Percentiles rank a stretch among this genome's conserved stretches.
Conservation (phyloP, 1,284 basidiomycete species). For the Heterobasidion annosum region DNA sequence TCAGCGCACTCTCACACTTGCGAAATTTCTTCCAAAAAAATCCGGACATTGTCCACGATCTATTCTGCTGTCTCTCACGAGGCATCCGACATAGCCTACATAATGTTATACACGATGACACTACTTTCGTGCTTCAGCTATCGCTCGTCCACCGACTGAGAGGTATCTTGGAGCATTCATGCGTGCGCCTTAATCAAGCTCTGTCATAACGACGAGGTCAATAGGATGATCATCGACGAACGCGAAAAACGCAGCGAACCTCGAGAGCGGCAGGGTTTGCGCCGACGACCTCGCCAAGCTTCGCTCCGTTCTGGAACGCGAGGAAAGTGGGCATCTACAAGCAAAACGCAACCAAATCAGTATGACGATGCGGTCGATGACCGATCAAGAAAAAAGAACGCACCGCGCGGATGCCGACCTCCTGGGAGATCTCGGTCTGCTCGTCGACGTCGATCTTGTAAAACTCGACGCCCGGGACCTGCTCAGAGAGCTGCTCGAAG, state of each 20-base stretch:
- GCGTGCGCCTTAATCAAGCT: background rate
- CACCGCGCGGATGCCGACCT: slow-evolving; percentile 63
- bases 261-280: slow-evolving; percentile 34
- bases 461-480: slow-evolving; percentile 46
- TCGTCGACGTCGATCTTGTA: slow-evolving; percentile 78
- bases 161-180: no score
- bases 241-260: slow-evolving; percentile 14
- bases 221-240: background rate
- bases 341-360: background rate
- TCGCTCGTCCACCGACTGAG: background rate
- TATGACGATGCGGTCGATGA: background rate
- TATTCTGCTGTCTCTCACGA: no score
- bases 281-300: slow-evolving; percentile 55
- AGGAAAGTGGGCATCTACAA: slow-evolving; percentile 70
- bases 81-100: no score
- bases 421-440: slow-evolving; percentile 37
- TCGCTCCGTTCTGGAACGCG: slow-evolving; percentile 61
- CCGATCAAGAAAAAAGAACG: slow-evolving; percentile 13
- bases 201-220: background rate
- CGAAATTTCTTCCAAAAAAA: no score
- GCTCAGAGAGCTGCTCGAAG: slow-evolving; percentile 58
- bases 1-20: no score
- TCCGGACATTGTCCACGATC: no score
- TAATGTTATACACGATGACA: background rate
- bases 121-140: background rate